Evolutionary conservation across 352 stramenopile species (phyloP).

Genomic region (Phytophthora tentaculata): DNA sequence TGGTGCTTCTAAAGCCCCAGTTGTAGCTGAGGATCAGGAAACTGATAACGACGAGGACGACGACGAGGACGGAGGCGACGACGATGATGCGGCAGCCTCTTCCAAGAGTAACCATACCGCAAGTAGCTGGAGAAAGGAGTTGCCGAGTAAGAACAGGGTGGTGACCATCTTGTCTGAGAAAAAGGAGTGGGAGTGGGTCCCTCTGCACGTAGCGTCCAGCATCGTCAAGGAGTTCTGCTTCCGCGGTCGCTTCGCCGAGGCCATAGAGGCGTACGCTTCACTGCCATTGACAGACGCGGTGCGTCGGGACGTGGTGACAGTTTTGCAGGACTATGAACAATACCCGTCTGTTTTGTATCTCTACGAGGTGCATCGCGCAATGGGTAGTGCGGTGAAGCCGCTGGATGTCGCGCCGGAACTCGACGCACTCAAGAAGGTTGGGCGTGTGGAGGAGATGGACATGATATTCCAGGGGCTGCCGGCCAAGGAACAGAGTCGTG

Average conservation of each 20-base stretch:
- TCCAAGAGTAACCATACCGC: constrained; percentile 4
- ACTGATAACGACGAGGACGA: constrained; percentile 20
- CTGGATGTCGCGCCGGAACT: constrained; percentile 61
- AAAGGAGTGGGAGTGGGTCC: constrained; percentile 35
- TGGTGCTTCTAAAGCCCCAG: constrained; percentile 8
- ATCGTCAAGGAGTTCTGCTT: constrained; percentile 60
- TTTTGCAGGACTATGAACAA: constrained; percentile 65
- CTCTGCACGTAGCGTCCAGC: constrained; percentile 31
- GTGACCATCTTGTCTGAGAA: constrained; percentile 19
- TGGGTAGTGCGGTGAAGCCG: constrained; percentile 23
- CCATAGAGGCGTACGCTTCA: constrained; percentile 53
- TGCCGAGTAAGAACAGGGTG: constrained; percentile 20
- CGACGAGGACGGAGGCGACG: constrained; percentile 18
- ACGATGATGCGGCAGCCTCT: background rate
- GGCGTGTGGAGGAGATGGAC: constrained; percentile 53
- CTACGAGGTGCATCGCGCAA: constrained; percentile 50
- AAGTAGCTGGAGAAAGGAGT: constrained; percentile 6
- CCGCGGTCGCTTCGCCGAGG: constrained; percentile 62
- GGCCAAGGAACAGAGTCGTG: constrained; percentile 47
- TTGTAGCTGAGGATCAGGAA: constrained; percentile 3
- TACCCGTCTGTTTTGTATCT: constrained; percentile 52
- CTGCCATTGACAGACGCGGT: constrained; percentile 42
- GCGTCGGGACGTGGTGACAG: constrained; percentile 38
- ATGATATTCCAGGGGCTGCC: constrained; percentile 54
- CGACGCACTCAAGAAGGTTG: constrained; percentile 51